Base-by-base conservation (phyloP, 2,329 filamentous ascomycete genomes). In the Ilyonectria destructans region DNA sequence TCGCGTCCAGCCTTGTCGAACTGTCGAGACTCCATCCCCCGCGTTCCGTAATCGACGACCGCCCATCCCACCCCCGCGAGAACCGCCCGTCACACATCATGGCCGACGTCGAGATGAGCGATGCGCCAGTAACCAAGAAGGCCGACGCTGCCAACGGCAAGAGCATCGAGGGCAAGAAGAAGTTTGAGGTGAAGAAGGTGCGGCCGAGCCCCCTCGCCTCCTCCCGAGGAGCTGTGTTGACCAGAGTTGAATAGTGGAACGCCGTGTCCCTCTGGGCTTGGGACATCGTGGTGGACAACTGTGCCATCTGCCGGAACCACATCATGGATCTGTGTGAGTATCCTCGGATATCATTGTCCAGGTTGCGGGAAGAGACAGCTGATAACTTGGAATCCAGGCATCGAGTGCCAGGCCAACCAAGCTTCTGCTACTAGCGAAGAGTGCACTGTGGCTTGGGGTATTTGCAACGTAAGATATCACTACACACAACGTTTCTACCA, bases 271-370 rank as follows among this genome's bases (percentile, higher is more conserved):
- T 99, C 2, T 99, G 96, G 96, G 96, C 96, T 0, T 99, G 96
- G 96, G 96, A 99, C 80, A 99, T 99, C 67, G 95, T 98, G 35
- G 96, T 99, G 69, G 96, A 99, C 84, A 99, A 99, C 88, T 99
- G 96, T 81, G 96, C 96, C 77, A 99, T 99, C 80, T 99, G 96
- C 87, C 90, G 96, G 80, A 99, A 99, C 82, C 96, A 99, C 82
- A 99, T 99, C 83, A 99, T 99, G 96, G 96, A 99, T 82, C 88
- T 99, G 31, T 99, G 96, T 95, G 85, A 76, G 91, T 82, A n/a
- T 19, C 17, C 6, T 19, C 10, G 15, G 54, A 17, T 6, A 40
- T 26, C 58, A 15, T 59, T 31, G n/a, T 26, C 33, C 13, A n/a
- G 6, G 46, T 19, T n/a, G 6, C 52, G 37, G 62, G 35, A 37